Base-by-base conservation (phyloP, 148 eudicot genomes). In the Chenopodium quinoa region DNA sequence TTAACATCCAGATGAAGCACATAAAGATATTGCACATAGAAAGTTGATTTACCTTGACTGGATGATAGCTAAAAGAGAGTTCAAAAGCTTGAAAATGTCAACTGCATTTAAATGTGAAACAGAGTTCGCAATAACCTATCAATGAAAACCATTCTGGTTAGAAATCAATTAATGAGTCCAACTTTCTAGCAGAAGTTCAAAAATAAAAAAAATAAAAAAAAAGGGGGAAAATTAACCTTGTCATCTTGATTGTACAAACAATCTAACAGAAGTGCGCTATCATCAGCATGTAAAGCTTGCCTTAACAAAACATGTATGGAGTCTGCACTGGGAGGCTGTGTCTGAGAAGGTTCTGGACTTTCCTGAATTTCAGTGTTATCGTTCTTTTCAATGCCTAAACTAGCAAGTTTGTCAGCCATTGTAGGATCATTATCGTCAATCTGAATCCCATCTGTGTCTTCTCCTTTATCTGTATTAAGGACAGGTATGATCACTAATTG, bases 271-370 rank as follows among this genome's bases (percentile, higher is more conserved):
- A 92, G 98, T 9, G 90, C 83, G 78, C 87, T 90, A 79, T 93
- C 99, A 88, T 96, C 92, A 9, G 98, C 99, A 81, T 89, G 95
- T 47, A 96, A 81, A 64, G 98, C 98, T 88, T 93, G 98, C 84
- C 91, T 95, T 74, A 95, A 91, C 80, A 95, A 79, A 80, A 95
- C 87, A 89, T 89, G 92, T 76, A 96, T 91, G 9, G 99, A 94
- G 75, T 92, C 98, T 4, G 95, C 98, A 82, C 98, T 92, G 60
- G 98, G 98, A 82, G 93, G 97, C 85, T 83, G 89, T 78, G 82
- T 37, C 7, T 19, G 75, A 77, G 80, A 62, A 79, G 89, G 75
- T 65, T 87, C 89, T 72, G 80, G 80, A 44, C 74, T 80, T 73
- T 88, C 91, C 82, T 71, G 83, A 85, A 78, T 80, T 16, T 83